Evolutionary conservation across 2,329 filamentous ascomycete genomes (phyloP), one percentile per base, ranked within the genome.

Genomic region (Fusarium protoensiforme): DNA sequence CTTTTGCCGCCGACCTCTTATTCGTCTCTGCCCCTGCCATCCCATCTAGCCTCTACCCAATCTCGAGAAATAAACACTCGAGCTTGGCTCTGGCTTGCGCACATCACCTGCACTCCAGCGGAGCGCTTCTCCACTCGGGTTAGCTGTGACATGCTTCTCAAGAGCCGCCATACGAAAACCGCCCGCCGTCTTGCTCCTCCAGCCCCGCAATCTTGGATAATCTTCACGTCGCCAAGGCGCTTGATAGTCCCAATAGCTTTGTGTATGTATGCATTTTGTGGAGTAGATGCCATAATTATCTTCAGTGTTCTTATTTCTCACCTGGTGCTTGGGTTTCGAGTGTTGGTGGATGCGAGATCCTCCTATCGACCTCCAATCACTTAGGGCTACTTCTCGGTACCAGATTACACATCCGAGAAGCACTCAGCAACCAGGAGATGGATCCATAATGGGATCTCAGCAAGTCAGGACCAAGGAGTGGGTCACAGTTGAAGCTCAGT

Each of bases 31-130:
- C 2, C 11, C 36, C 41, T 41, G 46, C 22, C 38, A 60, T 38
- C 57, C 58, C 41, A 72, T 72, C 43, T 63, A 16, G 39, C 46
- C 43, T 48, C 41, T 24, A 24, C 20, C 24, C 43, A 31, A 51
- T 51, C 46, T 51, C 27, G 43, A 51, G 29, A 46, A 53, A 69
- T 68, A 46, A 60, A 35, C 39, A 56, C 22, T 67, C 13, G 43
- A 63, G 35, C 53, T 62, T 39, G n/a, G 29, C 54, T 56, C 36
- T 63, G 43, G 29, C 46, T 60, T 56, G 57, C 57, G 56, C 59
- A 65, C 60, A 71, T 71, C 39, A 62, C 56, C 63, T 75, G 61
- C 65, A 68, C 65, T 77, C 67, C 61, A 66, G 68, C 51, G 62
- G 69, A 64, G 57, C 58, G 14, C 46, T 64, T 35, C 66, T 65